Conservation (phyloP, 345 rosid genomes). For the Dipteronia sinensis region DNA sequence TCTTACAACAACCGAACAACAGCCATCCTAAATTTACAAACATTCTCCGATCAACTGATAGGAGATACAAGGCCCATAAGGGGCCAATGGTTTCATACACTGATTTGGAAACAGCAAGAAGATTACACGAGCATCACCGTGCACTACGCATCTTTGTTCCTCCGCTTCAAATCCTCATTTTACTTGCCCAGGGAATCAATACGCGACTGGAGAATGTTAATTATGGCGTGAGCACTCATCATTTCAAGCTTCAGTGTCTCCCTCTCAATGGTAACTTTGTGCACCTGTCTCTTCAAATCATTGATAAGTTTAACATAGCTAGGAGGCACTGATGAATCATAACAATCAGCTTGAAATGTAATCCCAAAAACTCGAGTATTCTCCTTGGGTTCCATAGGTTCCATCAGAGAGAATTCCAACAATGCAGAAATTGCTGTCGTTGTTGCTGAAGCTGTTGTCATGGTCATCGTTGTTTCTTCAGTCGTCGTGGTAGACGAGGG, state of each 20-base stretch:
- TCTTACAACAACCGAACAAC: constrained; percentile 16
- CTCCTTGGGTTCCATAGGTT: constrained; percentile 48
- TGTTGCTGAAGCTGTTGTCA: constrained; percentile 44
- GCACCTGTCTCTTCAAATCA: constrained; percentile 63
- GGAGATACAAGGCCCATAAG: not conserved
- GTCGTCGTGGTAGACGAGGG: constrained; percentile 72
- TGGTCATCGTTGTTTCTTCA: constrained; percentile 41
- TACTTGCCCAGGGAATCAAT: constrained; percentile 62
- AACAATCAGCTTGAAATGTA: constrained; percentile 25
- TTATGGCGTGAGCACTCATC: constrained; percentile 83
- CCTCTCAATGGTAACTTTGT: constrained; percentile 66
- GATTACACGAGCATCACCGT: not conserved
- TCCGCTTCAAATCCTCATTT: constrained; percentile 70
- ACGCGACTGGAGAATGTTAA: constrained; percentile 70
- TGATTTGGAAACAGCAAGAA: constrained; percentile 4
- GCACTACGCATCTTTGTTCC: constrained; percentile 4
- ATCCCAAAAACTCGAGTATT: constrained; percentile 28
- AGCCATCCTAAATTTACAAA: constrained; percentile 13
- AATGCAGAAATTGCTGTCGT: constrained; percentile 73
- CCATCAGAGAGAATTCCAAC: constrained; percentile 80
- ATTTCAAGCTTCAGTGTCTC: constrained; percentile 74
- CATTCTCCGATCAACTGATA: not conserved
- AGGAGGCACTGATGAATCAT: constrained; percentile 48
- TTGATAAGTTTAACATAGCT: constrained; percentile 51
- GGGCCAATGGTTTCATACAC: constrained; percentile 7